Base-by-base conservation (phyloP, 768 basidiomycete genomes). In the Kockovaella imperatae region DNA sequence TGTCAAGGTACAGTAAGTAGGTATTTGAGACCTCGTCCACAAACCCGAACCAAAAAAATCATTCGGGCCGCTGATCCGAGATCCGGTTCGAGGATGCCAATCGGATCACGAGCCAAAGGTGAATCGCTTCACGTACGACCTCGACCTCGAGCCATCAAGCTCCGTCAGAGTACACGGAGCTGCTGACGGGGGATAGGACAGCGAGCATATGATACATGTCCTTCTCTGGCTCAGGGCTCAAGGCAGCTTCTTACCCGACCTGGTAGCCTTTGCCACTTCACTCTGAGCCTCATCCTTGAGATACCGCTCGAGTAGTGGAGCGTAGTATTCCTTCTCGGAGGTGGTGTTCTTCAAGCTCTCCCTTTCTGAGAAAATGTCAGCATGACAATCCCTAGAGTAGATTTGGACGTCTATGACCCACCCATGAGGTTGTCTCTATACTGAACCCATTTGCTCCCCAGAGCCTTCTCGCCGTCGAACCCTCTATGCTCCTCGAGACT, bases 221-320 rank as follows among this genome's bases (percentile, higher is more conserved):
- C n/a, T n/a, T n/a, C n/a, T n/a, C n/a, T n/a, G n/a, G n/a, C n/a
- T n/a, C n/a, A n/a, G n/a, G n/a, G n/a, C n/a, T n/a, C n/a, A 61
- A 20, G 59, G 78, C 61, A 79, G 68, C 6, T 52, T 47, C 50
- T 70, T 66, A 4, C 78, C 77, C 23, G 72, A 73, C 39, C 77
- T 72, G 11, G 74, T 75, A 4, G 78, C 79, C 52, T 77, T 78
- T 0, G 78, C 78, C 25, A 74, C 75, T 42, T 77, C 77, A 50
- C 77, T 77, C 61, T 78, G 75, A 2, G 78, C 76, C 54, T 80
- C 78, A 54, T 83, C 75, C 6, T 75, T 74, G 32, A 82, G 69
- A 60, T 80, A 83, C 54, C 54, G 35, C 17, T 35, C 26, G 18
- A 56, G 39, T 1, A 81, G 76, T 41, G 73, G 74, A 3, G 68